These are phyloP conservation scores for Trypanosoma rangeli DNA, from an alignment of 208 protist species.

Conservation along the genomic window DNA sequence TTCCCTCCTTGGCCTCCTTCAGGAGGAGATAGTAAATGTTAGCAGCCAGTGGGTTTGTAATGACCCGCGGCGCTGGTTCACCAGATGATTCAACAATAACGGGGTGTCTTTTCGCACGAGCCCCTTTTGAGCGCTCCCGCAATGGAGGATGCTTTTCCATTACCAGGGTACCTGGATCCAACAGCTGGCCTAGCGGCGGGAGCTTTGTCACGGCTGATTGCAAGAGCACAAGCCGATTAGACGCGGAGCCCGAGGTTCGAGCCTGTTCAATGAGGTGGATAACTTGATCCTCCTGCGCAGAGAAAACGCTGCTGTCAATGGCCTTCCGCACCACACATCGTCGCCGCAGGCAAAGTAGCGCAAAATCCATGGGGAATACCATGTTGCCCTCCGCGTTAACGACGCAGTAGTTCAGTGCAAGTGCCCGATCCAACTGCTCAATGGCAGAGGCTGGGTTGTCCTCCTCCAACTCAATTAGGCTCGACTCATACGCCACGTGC, in stretches of 20 bases:
- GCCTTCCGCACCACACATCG: constrained; percentile 34
- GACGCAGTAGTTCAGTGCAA: constrained; percentile 30
- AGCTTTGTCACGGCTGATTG: constrained; percentile 54
- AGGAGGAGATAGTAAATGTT: constrained; percentile 71
- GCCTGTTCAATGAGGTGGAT: constrained; percentile 58
- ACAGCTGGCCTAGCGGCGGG: constrained; percentile 28
- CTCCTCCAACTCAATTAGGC: constrained; percentile 65
- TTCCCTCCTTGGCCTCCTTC: constrained; percentile 47
- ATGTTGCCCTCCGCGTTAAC: constrained; percentile 22
- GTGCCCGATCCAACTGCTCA: constrained; percentile 31
- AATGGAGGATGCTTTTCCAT: not conserved
- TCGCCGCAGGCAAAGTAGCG: constrained; percentile 47
- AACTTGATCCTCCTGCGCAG: constrained; percentile 38
- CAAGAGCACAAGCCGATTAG: constrained; percentile 44
- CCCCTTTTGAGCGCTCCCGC: constrained; percentile 7
- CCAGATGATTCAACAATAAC: not conserved
- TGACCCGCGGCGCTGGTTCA: not conserved
- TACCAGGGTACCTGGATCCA: not conserved
- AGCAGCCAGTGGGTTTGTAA: constrained; percentile 24
- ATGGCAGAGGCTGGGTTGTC: constrained; percentile 51
- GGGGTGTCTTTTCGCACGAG: constrained; percentile 4
- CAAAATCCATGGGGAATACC: constrained; percentile 53
- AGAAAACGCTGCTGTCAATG: constrained; percentile 28
- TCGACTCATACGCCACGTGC: constrained; percentile 59
- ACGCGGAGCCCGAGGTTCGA: constrained; percentile 29